phyloP scores from a whole-genome alignment of 257 asterid genomes.

The Penstemon barbatus region DNA sequence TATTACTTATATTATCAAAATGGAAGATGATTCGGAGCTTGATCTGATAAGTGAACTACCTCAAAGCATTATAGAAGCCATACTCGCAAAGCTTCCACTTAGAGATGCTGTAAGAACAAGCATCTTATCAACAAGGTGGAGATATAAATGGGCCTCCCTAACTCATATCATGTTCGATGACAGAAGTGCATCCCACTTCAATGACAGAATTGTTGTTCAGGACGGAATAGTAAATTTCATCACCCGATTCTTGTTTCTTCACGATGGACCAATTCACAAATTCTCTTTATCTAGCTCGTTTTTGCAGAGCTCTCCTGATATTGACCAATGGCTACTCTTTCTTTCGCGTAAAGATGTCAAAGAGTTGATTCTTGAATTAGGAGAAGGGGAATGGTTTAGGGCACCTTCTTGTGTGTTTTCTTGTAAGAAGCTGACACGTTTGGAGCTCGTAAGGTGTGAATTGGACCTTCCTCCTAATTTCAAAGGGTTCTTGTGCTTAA shows the following conservation, averaged over 20 bases:
- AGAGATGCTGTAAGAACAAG: constrained; percentile 78
- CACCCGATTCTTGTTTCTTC: constrained; percentile 65
- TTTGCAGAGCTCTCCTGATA: constrained; percentile 51
- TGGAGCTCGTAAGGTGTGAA: constrained; percentile 80
- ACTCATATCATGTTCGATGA: constrained; percentile 72
- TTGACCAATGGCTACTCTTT: constrained; percentile 90
- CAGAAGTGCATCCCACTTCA: constrained; percentile 37
- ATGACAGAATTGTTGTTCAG: constrained; percentile 44
- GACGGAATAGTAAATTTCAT: constrained; percentile 54
- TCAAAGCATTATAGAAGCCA: constrained; percentile 69
- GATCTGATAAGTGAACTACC: constrained; percentile 87
- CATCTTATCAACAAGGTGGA: constrained; percentile 68
- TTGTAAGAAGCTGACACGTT: constrained; percentile 54
- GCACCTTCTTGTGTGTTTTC: constrained; percentile 73
- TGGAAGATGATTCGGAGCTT: constrained; percentile 44
- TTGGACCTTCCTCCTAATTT: constrained; percentile 65
- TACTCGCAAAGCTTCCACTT: constrained; percentile 71
- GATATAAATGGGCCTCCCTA: constrained; percentile 79
- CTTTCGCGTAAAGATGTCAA: constrained; percentile 69
- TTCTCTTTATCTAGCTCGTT: constrained; percentile 54
- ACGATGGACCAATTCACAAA: constrained; percentile 84
- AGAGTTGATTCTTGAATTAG: constrained; percentile 72
- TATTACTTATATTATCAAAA: constrained; percentile 32
- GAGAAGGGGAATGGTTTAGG: constrained; percentile 78
- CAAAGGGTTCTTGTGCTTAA: constrained; percentile 66